Conservation (phyloP, 2,329 filamentous ascomycete genomes). For the Epichloe gansuensis region DNA sequence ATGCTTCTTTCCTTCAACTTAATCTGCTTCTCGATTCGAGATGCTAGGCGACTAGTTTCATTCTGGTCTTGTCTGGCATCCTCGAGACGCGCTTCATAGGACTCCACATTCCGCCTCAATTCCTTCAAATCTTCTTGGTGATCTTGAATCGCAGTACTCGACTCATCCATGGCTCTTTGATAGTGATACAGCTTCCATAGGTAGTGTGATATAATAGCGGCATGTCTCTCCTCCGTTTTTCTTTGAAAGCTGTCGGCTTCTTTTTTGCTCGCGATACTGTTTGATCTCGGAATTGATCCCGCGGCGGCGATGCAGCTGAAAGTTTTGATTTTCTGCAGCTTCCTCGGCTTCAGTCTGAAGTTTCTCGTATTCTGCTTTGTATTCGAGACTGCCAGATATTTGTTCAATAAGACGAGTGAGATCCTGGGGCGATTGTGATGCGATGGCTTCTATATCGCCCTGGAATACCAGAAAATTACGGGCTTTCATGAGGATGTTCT, state of each 20-base stretch:
- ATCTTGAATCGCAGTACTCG: conserved; percentile 77
- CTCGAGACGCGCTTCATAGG: conserved; percentile 70
- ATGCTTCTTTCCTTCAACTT: conserved; percentile 77
- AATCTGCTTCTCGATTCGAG: conserved; percentile 74
- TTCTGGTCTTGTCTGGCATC: conserved; percentile 75
- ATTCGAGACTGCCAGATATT: conserved; percentile 90
- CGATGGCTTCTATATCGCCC: conserved; percentile 94
- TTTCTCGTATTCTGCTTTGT: conserved; percentile 85
- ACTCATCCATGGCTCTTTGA: conserved; percentile 85
- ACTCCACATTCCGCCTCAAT: conserved; percentile 74
- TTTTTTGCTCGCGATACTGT: conserved; percentile 90
- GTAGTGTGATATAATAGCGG: conserved; percentile 84
- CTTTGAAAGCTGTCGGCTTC: conserved; percentile 89
- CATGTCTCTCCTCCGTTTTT: conserved; percentile 81
- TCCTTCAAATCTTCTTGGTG: conserved; percentile 94
- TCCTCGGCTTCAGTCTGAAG: conserved; percentile 80
- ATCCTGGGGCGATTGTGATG: conserved; percentile 86
- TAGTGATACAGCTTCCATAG: conserved; percentile 96
- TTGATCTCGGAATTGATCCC: conserved; percentile 97
- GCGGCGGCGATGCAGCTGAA: conserved; percentile 77
- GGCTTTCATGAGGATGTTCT: conserved; percentile 96
- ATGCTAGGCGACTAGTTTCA: conserved; percentile 61
- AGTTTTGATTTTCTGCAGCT: conserved; percentile 76
- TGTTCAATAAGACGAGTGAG: conserved; percentile 91
- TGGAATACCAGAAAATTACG: conserved; percentile 98